Evolutionary conservation across 2,329 filamentous ascomycete genomes (phyloP), one percentile per base, ranked within the genome.

Genomic region (Didymella lethalis): DNA sequence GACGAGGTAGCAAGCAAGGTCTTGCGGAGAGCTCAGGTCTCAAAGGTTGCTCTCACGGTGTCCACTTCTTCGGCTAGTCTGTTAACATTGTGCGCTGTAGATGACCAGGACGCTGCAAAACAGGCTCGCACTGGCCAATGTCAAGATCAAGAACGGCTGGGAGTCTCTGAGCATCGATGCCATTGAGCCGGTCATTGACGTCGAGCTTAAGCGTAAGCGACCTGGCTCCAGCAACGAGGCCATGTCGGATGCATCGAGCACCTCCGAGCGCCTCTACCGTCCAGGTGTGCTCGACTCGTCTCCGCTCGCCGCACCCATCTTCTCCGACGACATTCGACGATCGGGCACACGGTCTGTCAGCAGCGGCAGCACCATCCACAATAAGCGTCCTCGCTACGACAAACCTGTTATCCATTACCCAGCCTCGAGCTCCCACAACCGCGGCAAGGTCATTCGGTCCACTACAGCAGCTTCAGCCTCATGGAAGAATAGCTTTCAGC

Each of bases 121-220:
- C 82, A 92, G 94, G 64, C 88, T 99, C 60, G 94, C 95, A 59
- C 87, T 98, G 64, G 95, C 95, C 75, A 95, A 96, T 79, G 95
- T 97, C 85, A 98, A 98, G 82, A 93, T 95, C 67, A 93, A 96
- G 80, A 90, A 96, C 81, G 93, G 93, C 76, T 96, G 93, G 89
- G 90, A 97, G 79, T 91, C 95, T 78, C 85, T 96, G 75, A 91
- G 90, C 63, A 86, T 96, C 72, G 91, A 93, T 75, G 88, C 84
- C 62, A 92, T 97, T 79, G 92, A 96, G 79, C 92, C 92, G 50
- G 90, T 89, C 75, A 82, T 94, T 63, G 90, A 94, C 74, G 86
- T 93, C 74, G 87, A 94, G 79, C 84, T 93, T 75, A 87, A 90
- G 79, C 85, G 88, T 68, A 90, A 89, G 79, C 86, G 90, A 69